Conservation (phyloP, 2,329 filamentous ascomycete genomes). For the Penicillium sp. region DNA sequence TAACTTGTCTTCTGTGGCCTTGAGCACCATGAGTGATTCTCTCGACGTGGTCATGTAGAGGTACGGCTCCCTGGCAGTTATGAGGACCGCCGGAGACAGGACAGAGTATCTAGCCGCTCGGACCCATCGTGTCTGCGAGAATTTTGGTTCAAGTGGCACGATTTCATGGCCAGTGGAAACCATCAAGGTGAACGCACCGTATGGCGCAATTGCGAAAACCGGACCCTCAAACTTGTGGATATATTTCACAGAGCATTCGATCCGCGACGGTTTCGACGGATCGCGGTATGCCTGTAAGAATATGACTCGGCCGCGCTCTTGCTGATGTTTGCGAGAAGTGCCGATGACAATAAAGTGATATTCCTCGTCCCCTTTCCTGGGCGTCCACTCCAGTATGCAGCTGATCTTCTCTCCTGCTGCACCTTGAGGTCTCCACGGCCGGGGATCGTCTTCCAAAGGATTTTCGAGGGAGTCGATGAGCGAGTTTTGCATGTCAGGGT, state of each 20-base stretch:
- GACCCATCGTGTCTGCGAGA: conserved; percentile 36
- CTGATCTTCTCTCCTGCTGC: conserved; percentile 35
- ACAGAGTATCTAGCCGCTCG: conserved; percentile 35
- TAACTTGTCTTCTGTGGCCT: no score
- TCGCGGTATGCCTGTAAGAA: conserved; percentile 30
- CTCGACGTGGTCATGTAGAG: conserved; percentile 49
- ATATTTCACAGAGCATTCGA: no score
- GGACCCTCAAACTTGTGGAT: conserved; percentile 29
- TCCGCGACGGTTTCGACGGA: conserved; percentile 42
- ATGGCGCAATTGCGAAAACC: conserved; percentile 52
- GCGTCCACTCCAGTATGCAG: conserved; percentile 36
- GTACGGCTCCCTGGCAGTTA: conserved; percentile 41
- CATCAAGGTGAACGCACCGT: no score
- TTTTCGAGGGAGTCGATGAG: conserved; percentile 13
- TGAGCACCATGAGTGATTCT: conserved; percentile 49
- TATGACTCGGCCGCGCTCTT: conserved; percentile 35
- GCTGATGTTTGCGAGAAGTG: conserved; percentile 23
- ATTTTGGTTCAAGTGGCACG: no score
- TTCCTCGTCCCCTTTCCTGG: conserved; percentile 26
- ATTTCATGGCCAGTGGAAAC: no score
- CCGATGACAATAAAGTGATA: conserved; percentile 37
- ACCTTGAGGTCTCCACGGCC: conserved; percentile 26
- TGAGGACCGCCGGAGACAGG: conserved; percentile 43
- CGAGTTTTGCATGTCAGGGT: conserved; percentile 29
- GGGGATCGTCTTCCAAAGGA: no score